Percentiles rank a stretch among this genome's conserved stretches.
Evolutionary conservation across 2,329 filamentous ascomycete genomes (phyloP).

Genomic region (Fusarium proliferatum): DNA sequence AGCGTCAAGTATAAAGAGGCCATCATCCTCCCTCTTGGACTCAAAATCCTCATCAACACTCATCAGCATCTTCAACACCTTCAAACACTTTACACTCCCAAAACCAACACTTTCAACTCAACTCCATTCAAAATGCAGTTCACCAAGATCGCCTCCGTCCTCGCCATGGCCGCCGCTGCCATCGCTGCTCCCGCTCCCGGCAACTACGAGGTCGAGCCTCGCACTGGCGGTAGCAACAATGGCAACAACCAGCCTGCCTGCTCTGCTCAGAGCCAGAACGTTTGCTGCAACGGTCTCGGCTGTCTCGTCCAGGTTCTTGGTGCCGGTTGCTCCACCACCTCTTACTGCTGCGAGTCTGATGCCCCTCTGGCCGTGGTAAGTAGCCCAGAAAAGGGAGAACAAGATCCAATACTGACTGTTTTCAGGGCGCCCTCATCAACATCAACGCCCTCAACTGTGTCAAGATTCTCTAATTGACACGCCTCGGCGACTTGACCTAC

Average conservation of each 20-base stretch:
- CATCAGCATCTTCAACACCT: conserved; percentile 3
- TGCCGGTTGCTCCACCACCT: neutral
- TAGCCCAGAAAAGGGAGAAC: rapidly evolving
- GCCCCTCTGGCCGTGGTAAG: conserved; percentile 7
- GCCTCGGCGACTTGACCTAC: neutral
- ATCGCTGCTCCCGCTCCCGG: conserved; percentile 22
- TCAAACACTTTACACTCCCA: conserved; percentile 2
- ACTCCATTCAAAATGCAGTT: conserved; percentile 31
- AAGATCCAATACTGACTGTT: neutral
- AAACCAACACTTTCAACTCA: neutral
- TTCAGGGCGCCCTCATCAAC: conserved; percentile 7
- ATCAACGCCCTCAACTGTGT: conserved; percentile 22
- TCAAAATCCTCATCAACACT: conserved; percentile 17
- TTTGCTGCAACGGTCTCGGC: conserved; percentile 21
- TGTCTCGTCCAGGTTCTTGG: conserved; percentile 19
- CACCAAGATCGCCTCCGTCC: conserved; percentile 18
- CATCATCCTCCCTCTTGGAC: neutral
- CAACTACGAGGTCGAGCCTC: conserved; percentile 11
- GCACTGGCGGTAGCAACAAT: neutral
- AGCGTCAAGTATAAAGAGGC: conserved; percentile 18
- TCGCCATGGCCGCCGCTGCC: conserved; percentile 24
- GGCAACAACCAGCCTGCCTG: conserved; percentile 3
- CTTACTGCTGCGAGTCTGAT: conserved; percentile 6
- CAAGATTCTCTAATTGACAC: neutral
- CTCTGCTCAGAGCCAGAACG: conserved; percentile 10